phyloP scores from a whole-genome alignment of 495 filamentous ascomycete genomes.

The Xylaria cubensis region DNA sequence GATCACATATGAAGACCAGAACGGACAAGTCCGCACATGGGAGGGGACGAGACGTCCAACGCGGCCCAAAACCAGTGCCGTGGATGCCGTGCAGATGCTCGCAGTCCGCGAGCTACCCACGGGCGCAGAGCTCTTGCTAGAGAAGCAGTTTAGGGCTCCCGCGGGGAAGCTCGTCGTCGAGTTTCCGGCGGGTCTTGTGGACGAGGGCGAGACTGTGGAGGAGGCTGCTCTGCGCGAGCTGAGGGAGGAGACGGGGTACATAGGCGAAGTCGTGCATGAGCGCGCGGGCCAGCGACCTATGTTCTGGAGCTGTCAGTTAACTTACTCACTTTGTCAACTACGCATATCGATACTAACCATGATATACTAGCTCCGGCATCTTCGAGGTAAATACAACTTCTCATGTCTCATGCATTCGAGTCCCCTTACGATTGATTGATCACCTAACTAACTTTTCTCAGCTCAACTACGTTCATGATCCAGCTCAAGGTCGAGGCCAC shows the following conservation, averaged over 20 bases:
- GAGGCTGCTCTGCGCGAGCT: constrained; percentile 76
- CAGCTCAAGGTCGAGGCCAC: constrained; percentile 68
- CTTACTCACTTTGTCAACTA: too few relatives aligned
- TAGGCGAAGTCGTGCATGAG: constrained; percentile 59
- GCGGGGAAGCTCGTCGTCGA: constrained; percentile 74
- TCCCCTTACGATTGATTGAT: neutral
- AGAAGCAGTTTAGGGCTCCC: constrained; percentile 79
- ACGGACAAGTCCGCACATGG: constrained; percentile 69
- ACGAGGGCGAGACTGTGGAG: constrained; percentile 72
- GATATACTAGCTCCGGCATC: constrained; percentile 42
- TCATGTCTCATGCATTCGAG: neutral
- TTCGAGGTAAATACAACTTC: constrained; percentile 36
- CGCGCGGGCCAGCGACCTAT: constrained; percentile 57
- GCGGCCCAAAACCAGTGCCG: constrained; percentile 63
- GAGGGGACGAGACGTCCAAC: constrained; percentile 71
- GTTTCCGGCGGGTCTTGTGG: constrained; percentile 76
- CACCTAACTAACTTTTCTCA: constrained; percentile 35
- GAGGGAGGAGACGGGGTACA: constrained; percentile 82
- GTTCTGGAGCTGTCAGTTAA: constrained; percentile 75
- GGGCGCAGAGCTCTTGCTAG: constrained; percentile 63
- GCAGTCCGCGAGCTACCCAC: constrained; percentile 67
- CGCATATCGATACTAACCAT: neutral
- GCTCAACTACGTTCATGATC: constrained; percentile 73
- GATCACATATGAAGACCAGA: constrained; percentile 68
- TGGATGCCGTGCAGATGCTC: constrained; percentile 82